phyloP scores from a whole-genome alignment of 2,329 filamentous ascomycete species.

The Paraconiothyrium sp. region DNA sequence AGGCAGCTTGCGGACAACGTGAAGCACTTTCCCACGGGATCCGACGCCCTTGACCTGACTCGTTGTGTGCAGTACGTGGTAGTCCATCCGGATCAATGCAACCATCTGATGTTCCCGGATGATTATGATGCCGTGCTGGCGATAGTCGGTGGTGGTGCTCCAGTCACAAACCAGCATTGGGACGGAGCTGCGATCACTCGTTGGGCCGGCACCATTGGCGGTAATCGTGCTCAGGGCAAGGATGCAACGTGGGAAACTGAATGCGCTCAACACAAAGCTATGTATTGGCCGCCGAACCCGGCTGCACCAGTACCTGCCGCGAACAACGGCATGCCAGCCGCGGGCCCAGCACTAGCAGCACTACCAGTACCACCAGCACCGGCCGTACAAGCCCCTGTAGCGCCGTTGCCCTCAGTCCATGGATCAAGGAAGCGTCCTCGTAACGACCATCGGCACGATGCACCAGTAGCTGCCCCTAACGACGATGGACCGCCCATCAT shows the following conservation, averaged over 20 bases:
- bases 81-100: constrained; percentile 19
- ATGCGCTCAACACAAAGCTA: neutral
- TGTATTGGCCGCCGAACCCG: neutral
- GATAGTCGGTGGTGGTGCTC: neutral
- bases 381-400: too few species aligned
- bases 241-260: neutral
- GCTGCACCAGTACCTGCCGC: neutral
- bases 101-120: constrained; percentile 31
- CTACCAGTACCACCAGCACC: too few species aligned
- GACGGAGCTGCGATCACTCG: neutral
- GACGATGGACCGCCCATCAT: too few species aligned
- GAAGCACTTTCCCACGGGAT: constrained; percentile 31
- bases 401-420: too few species aligned
- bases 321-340: neutral
- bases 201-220: neutral
- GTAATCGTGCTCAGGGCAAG: neutral
- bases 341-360: neutral
- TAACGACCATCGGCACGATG: too few species aligned
- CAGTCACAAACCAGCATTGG: neutral
- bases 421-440: too few species aligned
- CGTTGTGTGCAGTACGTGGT: constrained; percentile 30
- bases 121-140: constrained; percentile 21
- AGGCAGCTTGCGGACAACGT: constrained; percentile 26
- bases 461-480: too few species aligned
- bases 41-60: constrained; percentile 35